Conservation (phyloP, 2,329 filamentous ascomycete species). For the Verticillium dahliae region DNA sequence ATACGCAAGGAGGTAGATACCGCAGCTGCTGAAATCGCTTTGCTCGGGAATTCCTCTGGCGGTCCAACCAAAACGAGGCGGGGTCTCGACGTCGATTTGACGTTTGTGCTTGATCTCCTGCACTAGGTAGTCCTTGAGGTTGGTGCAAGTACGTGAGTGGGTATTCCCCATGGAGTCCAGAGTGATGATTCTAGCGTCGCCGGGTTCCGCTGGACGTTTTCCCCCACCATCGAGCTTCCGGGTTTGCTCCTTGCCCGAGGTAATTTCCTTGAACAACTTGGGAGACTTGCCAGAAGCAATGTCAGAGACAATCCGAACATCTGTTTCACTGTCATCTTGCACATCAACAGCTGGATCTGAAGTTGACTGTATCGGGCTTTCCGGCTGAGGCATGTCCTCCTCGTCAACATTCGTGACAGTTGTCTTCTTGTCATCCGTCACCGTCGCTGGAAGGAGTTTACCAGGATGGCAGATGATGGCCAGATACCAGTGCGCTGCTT, state of each 20-base stretch:
- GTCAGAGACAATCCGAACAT: background rate
- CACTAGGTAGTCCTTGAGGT: slow-evolving; percentile 69
- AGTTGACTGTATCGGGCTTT: background rate
- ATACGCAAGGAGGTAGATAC: slow-evolving; percentile 80
- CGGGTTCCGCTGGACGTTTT: slow-evolving; percentile 27
- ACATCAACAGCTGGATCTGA: background rate
- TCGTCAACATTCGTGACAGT: slow-evolving; percentile 7
- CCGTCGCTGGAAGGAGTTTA: slow-evolving; percentile 41
- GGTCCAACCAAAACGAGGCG: slow-evolving; percentile 46
- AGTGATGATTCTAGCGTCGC: slow-evolving; percentile 68
- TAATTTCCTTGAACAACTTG: background rate
- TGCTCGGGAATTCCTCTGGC: slow-evolving; percentile 74
- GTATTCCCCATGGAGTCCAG: slow-evolving; percentile 73
- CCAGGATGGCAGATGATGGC: slow-evolving; percentile 89
- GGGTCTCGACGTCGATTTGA: slow-evolving; percentile 29
- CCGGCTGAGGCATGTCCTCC: background rate
- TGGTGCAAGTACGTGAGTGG: slow-evolving; percentile 58
- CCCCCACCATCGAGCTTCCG: background rate
- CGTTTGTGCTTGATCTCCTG: slow-evolving; percentile 65
- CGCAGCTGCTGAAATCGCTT: slow-evolving; percentile 82
- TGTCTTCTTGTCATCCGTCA: background rate
- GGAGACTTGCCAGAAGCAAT: background rate
- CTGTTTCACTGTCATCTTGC: background rate
- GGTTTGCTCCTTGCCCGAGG: background rate
- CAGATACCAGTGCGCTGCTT: slow-evolving; percentile 84